phyloP scores from a whole-genome alignment of 2,329 filamentous ascomycete species.

The Aspergillus ochraceoroseus region DNA sequence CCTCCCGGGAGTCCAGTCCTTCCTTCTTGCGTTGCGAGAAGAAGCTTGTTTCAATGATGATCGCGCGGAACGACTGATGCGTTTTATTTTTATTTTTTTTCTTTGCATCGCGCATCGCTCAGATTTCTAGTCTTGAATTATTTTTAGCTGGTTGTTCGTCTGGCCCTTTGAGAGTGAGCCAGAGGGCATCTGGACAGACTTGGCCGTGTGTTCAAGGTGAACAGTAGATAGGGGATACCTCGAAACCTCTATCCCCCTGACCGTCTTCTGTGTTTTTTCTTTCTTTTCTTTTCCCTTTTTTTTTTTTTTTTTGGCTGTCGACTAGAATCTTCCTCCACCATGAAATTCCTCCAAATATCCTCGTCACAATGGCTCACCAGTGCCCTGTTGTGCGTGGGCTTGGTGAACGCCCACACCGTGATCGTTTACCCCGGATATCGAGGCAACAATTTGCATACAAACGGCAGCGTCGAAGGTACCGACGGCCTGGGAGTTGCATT shows the following conservation, averaged over 20 bases:
- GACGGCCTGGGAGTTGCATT: conserved; percentile 45
- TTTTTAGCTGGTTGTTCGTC: conserved; percentile 3
- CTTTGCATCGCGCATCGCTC: too few relatives aligned
- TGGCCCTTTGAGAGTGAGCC: too few relatives aligned
- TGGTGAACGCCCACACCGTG: conserved; percentile 61
- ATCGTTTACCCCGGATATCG: conserved; percentile 82
- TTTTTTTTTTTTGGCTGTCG: not conserved
- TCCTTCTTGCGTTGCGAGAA: conserved; percentile 2
- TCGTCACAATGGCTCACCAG: conserved; percentile 30
- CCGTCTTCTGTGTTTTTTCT: not conserved
- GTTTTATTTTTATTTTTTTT: conserved; percentile 5
- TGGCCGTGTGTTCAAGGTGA: too few relatives aligned
- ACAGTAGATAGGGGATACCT: too few relatives aligned
- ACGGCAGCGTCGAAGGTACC: conserved; percentile 53
- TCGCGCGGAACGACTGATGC: conserved; percentile 6
- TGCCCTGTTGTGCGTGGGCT: conserved; percentile 34
- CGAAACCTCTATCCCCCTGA: too few relatives aligned
- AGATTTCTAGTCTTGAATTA: conserved; percentile 1
- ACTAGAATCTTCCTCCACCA: conserved; percentile 21
- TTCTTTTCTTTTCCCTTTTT: conserved; percentile 9
- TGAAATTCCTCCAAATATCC: conserved; percentile 25
- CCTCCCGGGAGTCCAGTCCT: conserved; percentile 21
- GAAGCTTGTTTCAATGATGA: conserved; percentile 22
- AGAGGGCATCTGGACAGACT: too few relatives aligned
- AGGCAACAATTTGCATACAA: conserved; percentile 79